Evolutionary conservation across 345 rosid genomes (phyloP).

Genomic region (Citropsis articulata): DNA sequence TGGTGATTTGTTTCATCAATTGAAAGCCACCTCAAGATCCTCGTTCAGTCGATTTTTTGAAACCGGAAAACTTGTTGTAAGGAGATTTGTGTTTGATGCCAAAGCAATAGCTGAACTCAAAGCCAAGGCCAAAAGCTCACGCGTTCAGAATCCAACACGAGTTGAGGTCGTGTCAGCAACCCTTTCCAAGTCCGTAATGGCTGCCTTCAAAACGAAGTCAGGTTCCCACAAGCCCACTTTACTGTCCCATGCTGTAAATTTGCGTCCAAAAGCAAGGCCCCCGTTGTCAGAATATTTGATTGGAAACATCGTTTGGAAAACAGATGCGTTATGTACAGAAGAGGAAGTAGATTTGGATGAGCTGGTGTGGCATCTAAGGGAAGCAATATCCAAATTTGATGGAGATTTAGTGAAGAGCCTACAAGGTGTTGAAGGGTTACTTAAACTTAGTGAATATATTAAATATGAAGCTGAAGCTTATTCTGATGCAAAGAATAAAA

Average conservation of each 20-base stretch:
- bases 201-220: constrained; percentile 21
- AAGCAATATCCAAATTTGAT: constrained; percentile 9
- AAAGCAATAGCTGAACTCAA: constrained; percentile 29
- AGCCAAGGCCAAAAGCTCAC: constrained; percentile 29
- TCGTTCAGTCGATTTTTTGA: not conserved
- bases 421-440: constrained; percentile 12
- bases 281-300: too few species aligned
- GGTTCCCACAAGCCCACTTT: constrained; percentile 30
- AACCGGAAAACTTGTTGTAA: constrained; percentile 16
- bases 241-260: constrained; percentile 28
- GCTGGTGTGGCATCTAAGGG: constrained; percentile 5
- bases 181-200: constrained; percentile 38
- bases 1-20: not conserved
- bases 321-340: constrained; percentile 1
- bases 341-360: constrained; percentile 1
- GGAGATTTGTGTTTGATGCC: constrained; percentile 45
- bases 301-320: not conserved
- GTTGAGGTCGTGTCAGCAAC: constrained; percentile 49
- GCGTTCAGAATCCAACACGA: constrained; percentile 39
- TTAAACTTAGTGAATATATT: not conserved
- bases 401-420: constrained; percentile 18
- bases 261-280: constrained; percentile 26
- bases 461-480: constrained; percentile 4
- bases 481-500: constrained; percentile 3
- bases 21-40: not conserved